These are phyloP conservation scores for Vaccinium corymbosum DNA, from an alignment of 148 eudicot genomes.

Conservation along the genomic window DNA sequence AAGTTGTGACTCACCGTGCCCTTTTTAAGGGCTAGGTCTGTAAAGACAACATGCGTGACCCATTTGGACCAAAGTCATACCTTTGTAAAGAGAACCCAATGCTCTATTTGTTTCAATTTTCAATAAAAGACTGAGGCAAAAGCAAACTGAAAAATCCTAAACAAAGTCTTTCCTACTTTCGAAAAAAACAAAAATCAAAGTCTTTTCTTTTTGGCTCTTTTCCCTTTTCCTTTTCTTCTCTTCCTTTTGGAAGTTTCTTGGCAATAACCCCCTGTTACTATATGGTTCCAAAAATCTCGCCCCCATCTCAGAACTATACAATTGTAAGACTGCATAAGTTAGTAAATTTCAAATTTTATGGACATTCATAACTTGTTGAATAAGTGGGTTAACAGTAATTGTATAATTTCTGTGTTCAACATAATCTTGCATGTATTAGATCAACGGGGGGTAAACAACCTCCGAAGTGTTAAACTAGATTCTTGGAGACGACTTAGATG, in stretches of 20 bases:
- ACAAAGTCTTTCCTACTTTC: constrained; percentile 8
- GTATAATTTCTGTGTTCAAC: no score
- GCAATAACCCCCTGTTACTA: constrained; percentile 4
- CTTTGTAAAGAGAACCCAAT: constrained; percentile 15
- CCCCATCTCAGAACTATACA: not conserved
- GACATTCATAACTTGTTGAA: no score
- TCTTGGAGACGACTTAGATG: not conserved
- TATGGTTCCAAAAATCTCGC: not conserved
- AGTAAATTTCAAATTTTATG: no score
- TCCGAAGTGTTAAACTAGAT: not conserved
- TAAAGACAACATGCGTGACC: constrained; percentile 11
- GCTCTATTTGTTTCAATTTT: not conserved
- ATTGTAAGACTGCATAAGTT: not conserved
- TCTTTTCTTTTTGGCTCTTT: constrained; percentile 17
- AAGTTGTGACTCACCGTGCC: not conserved
- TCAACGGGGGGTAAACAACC: not conserved
- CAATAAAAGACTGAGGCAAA: not conserved
- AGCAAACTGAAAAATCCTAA: not conserved
- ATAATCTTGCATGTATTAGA: no score
- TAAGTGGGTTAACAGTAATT: no score
- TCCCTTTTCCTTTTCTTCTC: not conserved
- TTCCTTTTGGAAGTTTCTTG: constrained; percentile 17
- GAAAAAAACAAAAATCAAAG: not conserved
- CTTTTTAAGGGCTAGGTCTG: constrained; percentile 10
- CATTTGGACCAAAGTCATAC: not conserved